Conservation (phyloP, 345 rosid species). For the Hirschfeldia incana region DNA sequence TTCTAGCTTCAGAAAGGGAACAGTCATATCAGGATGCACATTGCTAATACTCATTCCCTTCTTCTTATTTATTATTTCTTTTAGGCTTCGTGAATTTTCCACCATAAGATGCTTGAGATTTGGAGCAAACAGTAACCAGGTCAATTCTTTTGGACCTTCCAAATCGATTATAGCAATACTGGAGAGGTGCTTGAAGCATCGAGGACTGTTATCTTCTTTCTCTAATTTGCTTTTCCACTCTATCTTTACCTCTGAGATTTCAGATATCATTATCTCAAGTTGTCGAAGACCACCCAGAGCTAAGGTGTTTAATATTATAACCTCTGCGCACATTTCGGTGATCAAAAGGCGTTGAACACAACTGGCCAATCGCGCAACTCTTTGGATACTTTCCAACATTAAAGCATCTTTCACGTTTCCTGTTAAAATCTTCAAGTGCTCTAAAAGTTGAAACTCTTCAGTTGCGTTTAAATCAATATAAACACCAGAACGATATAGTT, state of each 20-base stretch:
- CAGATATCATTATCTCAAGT: not conserved
- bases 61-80: not conserved
- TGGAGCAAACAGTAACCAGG: not conserved
- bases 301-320: not conserved
- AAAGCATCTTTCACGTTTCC: not conserved
- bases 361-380: not conserved
- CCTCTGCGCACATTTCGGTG: not conserved
- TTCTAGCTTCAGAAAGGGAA: not conserved
- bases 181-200: not conserved
- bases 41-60: not conserved
- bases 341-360: not conserved
- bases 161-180: not conserved
- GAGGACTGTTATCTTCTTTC: not conserved
- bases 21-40: not conserved
- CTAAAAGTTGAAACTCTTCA: not conserved
- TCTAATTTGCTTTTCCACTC: not conserved
- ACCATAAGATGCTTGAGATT: not conserved
- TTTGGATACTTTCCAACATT: not conserved
- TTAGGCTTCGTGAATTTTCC: not conserved
- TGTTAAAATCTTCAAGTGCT: not conserved
- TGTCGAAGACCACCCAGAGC: not conserved
- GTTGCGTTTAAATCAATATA: not conserved
- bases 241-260: not conserved
- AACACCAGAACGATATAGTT: not conserved
- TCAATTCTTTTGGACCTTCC: not conserved